A percentile compares a stretch with the other conserved stretches of the same genome.
phyloP scores from a whole-genome alignment of 108 stramenopile genomes.

The Bacterosira constricta region DNA sequence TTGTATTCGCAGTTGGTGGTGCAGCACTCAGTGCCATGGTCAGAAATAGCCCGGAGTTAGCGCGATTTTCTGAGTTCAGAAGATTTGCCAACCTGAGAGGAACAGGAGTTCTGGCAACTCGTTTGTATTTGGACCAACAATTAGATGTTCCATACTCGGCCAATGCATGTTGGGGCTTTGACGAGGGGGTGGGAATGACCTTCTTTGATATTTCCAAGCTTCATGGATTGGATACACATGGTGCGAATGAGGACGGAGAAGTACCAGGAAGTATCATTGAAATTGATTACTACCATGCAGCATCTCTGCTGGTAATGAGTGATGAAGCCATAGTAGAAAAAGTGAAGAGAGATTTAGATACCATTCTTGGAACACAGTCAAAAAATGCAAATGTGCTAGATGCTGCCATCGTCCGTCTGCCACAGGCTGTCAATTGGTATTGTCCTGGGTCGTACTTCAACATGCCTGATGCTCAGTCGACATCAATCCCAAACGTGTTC shows the following conservation, averaged over 20 bases:
- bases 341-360: slow-evolving; percentile 62
- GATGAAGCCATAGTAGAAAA: slow-evolving; percentile 72
- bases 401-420: slow-evolving; percentile 66
- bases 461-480: slow-evolving; percentile 62
- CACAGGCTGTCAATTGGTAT: slow-evolving; percentile 80
- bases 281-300: slow-evolving; percentile 86
- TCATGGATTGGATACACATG: slow-evolving; percentile 35
- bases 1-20: slow-evolving; percentile 82
- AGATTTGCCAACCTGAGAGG: slow-evolving; percentile 73
- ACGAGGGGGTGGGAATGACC: slow-evolving; percentile 82
- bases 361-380: slow-evolving; percentile 54
- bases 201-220: slow-evolving; percentile 79
- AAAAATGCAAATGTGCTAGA: slow-evolving; percentile 53
- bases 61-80: slow-evolving; percentile 64
- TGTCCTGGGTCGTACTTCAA: slow-evolving; percentile 65
- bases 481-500: slow-evolving; percentile 60
- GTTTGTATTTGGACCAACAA: slow-evolving; percentile 64
- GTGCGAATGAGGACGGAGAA: slow-evolving; percentile 6
- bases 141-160: slow-evolving; percentile 70
- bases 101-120: slow-evolving; percentile 75
- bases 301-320: slow-evolving; percentile 61
- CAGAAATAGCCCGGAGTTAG: slow-evolving; percentile 53
- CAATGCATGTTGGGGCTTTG: slow-evolving; percentile 89
- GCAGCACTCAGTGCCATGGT: slow-evolving; percentile 72
- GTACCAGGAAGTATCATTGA: slow-evolving; percentile 60